A percentile compares a stretch with the other conserved stretches of the same genome.
These are phyloP conservation scores for Pestalotiopsis fici DNA, from an alignment of 2,329 filamentous ascomycete genomes.

Conservation along the genomic window DNA sequence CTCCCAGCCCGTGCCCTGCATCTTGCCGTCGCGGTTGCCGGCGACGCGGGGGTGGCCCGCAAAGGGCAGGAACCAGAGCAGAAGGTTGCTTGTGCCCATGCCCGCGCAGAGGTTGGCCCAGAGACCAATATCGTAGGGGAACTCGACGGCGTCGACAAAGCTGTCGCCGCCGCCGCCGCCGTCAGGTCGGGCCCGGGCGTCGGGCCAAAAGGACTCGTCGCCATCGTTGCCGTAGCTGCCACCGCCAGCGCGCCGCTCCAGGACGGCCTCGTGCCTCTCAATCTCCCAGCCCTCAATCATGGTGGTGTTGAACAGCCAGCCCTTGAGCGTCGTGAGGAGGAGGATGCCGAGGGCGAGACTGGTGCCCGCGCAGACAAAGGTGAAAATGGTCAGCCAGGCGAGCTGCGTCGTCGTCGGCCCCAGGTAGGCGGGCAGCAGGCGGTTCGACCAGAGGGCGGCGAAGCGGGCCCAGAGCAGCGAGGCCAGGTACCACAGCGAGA, in stretches of 20 bases:
- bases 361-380: conserved; percentile 58
- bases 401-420: conserved; percentile 66
- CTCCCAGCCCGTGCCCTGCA: conserved; percentile 49
- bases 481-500: conserved; percentile 63
- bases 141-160: conserved; percentile 67
- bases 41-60: conserved; percentile 49
- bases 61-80: conserved; percentile 72
- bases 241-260: conserved; percentile 45
- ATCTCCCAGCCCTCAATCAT: conserved; percentile 82
- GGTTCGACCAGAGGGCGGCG: conserved; percentile 60
- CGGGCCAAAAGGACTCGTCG: conserved; percentile 34
- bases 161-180: conserved; percentile 41
- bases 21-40: conserved; percentile 19
- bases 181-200: conserved; percentile 17
- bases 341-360: conserved; percentile 66
- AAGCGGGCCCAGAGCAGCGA: conserved; percentile 63
- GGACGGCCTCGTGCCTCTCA: conserved; percentile 61
- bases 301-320: conserved; percentile 69
- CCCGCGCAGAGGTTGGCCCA: conserved; percentile 73
- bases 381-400: conserved; percentile 60
- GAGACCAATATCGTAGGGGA: conserved; percentile 79
- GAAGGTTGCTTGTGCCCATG: conserved; percentile 69
- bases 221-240: conserved; percentile 31
- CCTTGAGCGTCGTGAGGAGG: conserved; percentile 61
- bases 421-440: conserved; percentile 73